phyloP scores from a whole-genome alignment of 2,329 filamentous ascomycete species.

The Stromatinia cepivora region DNA sequence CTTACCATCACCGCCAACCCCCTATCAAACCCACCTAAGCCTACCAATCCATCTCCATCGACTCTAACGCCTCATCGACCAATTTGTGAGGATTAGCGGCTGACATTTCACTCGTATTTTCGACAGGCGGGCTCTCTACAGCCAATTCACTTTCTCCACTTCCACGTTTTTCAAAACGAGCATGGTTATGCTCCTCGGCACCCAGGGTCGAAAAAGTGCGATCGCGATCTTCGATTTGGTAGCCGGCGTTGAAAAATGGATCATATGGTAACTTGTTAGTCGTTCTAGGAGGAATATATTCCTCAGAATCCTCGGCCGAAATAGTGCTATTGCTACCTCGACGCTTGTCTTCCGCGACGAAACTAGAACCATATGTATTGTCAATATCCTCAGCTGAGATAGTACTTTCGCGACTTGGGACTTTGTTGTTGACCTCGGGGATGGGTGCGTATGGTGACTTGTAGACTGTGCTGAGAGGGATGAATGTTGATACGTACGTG shows the following conservation, averaged over 20 bases:
- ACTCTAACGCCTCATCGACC: slow-evolving; percentile 32
- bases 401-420: background rate
- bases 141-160: slow-evolving; percentile 59
- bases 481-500: background rate
- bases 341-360: background rate
- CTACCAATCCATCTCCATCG: background rate
- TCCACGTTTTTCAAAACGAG: background rate
- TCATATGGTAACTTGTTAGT: too few relatives aligned
- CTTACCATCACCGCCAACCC: background rate
- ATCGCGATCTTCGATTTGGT: too few relatives aligned
- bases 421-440: accelerated
- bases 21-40: background rate
- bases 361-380: background rate
- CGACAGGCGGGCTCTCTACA: slow-evolving; percentile 73
- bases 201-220: too few relatives aligned
- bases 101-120: slow-evolving; percentile 72
- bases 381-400: background rate
- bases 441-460: background rate
- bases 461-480: background rate
- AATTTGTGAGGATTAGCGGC: slow-evolving; percentile 53
- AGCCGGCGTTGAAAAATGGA: too few relatives aligned
- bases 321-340: background rate
- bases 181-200: too few relatives aligned
- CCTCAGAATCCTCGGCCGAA: too few relatives aligned
- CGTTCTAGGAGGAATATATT: too few relatives aligned